phyloP scores from a whole-genome alignment of 257 asterid species.

The Solanum habrochaites region DNA sequence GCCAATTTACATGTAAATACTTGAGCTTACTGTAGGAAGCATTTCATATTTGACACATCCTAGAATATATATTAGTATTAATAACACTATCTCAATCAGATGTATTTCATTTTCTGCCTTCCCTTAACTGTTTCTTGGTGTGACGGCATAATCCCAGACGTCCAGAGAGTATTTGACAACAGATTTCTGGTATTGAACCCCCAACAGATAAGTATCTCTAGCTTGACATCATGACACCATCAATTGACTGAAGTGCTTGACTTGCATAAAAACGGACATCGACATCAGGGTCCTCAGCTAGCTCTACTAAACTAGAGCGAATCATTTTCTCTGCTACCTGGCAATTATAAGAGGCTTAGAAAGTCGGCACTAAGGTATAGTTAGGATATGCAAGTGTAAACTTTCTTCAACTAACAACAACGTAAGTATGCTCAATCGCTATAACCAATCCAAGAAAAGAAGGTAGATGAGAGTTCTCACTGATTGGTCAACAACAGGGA shows the following conservation, averaged over 20 bases:
- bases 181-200: background rate
- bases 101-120: background rate
- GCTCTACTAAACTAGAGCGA: constrained; percentile 44
- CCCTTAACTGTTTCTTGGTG: background rate
- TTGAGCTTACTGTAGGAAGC: background rate
- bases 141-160: background rate
- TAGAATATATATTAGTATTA: background rate
- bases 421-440: background rate
- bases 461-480: background rate
- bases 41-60: background rate
- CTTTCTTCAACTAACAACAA: background rate
- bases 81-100: background rate
- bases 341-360: background rate
- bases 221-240: constrained; percentile 43
- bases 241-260: constrained; percentile 46
- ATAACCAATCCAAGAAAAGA: background rate
- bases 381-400: background rate
- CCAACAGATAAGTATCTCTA: background rate
- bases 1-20: background rate
- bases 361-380: background rate
- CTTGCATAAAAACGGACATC: constrained; percentile 53
- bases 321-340: constrained; percentile 49
- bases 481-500: constrained; percentile 43
- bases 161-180: background rate
- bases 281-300: constrained; percentile 55